Evolutionary conservation across 306 rosid species (phyloP), one percentile per base, ranked within the genome.

Genomic region (Comarum palustre): DNA sequence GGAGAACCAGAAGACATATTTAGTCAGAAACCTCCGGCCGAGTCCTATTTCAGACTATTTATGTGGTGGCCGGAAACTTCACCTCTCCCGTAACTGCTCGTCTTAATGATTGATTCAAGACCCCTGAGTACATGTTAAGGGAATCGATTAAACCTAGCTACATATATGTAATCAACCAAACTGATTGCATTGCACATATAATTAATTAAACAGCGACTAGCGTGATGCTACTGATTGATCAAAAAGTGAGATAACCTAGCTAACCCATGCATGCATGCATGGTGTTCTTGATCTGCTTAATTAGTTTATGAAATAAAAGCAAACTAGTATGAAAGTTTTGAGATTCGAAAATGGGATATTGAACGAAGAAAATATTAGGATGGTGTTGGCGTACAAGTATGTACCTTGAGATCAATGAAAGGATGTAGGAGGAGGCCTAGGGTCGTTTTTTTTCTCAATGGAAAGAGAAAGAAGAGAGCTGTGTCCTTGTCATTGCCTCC

Each of bases 401-500:
- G 24, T 61, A 90, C 96, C 96, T 87, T 86, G 42, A 36, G 51
- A 54, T 38, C 13, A 39, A 15, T 36, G 81, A 81, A 81, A 16
- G 27, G 66, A 82, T 71, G 77, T 65, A 69, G 65, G 61, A 75
- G 74, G 73, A 36, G 39, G 39, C 39, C 75, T 79, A 46, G 66
- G 22, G 12, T 39, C 32, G 24, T 61, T 60, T 36, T 36, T 61
- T 17, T 61, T 79, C 78, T 78, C 85, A 83, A 79, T 73, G 84
- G 77, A 70, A 84, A 81, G 89, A 75, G 75, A 89, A 65, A 78
- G 73, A 78, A 73, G 81, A 68, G 59, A 51, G 66, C 78, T 63
- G 48, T 32, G 78, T 78, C 82, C 79, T 80, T 80, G 85, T 84
- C 84, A 72, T 78, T 84, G 75, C 80, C 90, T 85, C 91, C 90